phyloP scores from a whole-genome alignment of 2,329 filamentous ascomycete genomes.

The Nemania sp. region DNA sequence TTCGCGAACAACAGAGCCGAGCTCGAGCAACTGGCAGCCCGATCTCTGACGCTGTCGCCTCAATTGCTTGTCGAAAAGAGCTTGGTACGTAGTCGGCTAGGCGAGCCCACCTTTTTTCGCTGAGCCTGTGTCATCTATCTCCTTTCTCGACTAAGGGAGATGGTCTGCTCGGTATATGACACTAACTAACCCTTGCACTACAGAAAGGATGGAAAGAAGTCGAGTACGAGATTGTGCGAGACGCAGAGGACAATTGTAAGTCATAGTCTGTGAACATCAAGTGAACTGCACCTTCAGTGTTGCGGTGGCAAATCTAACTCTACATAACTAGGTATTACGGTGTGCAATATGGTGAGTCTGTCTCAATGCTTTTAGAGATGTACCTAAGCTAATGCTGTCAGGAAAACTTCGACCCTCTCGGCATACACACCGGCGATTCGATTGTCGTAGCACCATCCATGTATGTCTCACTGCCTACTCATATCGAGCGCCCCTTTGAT shows the following conservation, averaged over 20 bases:
- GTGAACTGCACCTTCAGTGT: neutral
- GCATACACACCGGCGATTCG: slow-evolving; percentile 97
- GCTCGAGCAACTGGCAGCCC: slow-evolving; percentile 88
- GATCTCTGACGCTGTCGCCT: slow-evolving; percentile 89
- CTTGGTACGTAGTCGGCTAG: slow-evolving; percentile 47
- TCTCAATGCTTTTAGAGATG: too few relatives aligned
- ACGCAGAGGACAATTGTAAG: slow-evolving; percentile 90
- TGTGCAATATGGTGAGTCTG: slow-evolving; percentile 79
- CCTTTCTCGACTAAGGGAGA: neutral
- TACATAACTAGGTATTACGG: slow-evolving; percentile 66
- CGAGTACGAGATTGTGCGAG: slow-evolving; percentile 97
- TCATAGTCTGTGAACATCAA: neutral
- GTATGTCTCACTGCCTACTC: neutral
- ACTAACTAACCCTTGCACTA: neutral
- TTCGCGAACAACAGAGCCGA: slow-evolving; percentile 95
- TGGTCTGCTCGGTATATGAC: too few relatives aligned
- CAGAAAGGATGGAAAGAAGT: slow-evolving; percentile 98
- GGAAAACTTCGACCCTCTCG: slow-evolving; percentile 96
- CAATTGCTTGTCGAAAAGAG: slow-evolving; percentile 99
- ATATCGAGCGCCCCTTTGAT: neutral
- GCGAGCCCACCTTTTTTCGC: neutral
- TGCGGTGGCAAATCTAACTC: neutral
- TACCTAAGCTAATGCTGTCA: neutral
- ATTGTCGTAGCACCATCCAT: slow-evolving; percentile 86
- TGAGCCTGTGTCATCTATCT: neutral